These are phyloP conservation scores for Epichloe hybrida DNA, from an alignment of 2,329 filamentous ascomycete genomes.

Conservation along the genomic window DNA sequence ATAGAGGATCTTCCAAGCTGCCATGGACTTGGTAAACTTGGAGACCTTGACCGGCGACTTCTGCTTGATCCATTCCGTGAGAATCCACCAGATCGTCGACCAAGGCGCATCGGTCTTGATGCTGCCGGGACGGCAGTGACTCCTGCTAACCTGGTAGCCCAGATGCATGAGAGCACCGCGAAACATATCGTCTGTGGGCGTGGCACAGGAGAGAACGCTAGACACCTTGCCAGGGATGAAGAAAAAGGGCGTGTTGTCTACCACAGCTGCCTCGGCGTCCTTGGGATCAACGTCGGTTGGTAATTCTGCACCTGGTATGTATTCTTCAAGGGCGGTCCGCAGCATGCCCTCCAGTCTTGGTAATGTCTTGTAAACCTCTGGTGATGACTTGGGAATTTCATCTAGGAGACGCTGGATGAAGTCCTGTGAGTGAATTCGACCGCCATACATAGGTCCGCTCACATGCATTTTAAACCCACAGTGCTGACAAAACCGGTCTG, in stretches of 20 bases:
- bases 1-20: constrained; percentile 57
- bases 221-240: constrained; percentile 64
- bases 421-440: constrained; percentile 68
- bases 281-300: constrained; percentile 25
- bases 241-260: constrained; percentile 76
- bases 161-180: constrained; percentile 69
- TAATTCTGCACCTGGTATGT: constrained; percentile 24
- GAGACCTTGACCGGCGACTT: constrained; percentile 63
- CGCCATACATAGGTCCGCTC: constrained; percentile 88
- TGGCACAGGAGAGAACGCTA: constrained; percentile 64
- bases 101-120: constrained; percentile 92
- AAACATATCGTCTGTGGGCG: constrained; percentile 65
- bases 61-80: constrained; percentile 82
- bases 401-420: constrained; percentile 73
- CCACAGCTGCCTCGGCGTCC: constrained; percentile 40
- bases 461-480: constrained; percentile 80
- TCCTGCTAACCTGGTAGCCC: constrained; percentile 72
- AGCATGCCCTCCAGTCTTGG: constrained; percentile 84
- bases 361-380: constrained; percentile 63
- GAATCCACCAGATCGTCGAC: constrained; percentile 80
- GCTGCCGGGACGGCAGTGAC: constrained; percentile 78
- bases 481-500: constrained; percentile 58
- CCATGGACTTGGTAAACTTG: constrained; percentile 53
- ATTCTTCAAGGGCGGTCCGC: constrained; percentile 72
- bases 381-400: constrained; percentile 53